These are phyloP conservation scores for Phialophora chinensis DNA, from an alignment of 2,329 filamentous ascomycete genomes.

Conservation along the genomic window DNA sequence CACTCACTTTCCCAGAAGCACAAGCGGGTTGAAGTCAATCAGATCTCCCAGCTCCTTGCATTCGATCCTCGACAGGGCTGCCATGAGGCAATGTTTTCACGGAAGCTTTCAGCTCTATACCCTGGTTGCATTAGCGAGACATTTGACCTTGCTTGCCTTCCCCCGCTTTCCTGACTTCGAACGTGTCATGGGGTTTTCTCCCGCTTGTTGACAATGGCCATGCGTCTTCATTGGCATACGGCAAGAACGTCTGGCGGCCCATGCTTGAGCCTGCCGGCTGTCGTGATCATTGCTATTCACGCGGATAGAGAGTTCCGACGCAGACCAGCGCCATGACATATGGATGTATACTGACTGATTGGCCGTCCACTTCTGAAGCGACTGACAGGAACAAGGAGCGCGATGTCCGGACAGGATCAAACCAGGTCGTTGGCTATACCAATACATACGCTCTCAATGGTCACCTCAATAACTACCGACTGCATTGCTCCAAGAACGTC, in stretches of 20 bases:
- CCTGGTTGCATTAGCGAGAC: constrained; percentile 1
- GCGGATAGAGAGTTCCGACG: neutral
- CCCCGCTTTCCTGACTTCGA: constrained; percentile 3
- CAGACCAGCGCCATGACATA: constrained; percentile 1
- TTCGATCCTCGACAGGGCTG: neutral
- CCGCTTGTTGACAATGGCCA: constrained; percentile 1
- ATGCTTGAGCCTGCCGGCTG: neutral
- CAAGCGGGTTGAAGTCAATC: neutral
- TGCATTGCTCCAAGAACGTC: neutral
- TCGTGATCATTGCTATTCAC: neutral
- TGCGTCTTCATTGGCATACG: neutral
- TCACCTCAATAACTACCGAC: neutral
- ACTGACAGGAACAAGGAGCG: neutral
- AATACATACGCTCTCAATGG: neutral
- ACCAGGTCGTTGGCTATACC: neutral
- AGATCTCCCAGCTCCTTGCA: neutral
- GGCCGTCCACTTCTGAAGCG: neutral
- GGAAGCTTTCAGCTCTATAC: neutral
- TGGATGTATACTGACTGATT: neutral
- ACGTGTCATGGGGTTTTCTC: neutral
- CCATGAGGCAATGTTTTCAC: constrained; percentile 1
- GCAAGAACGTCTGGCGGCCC: neutral
- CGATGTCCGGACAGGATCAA: neutral
- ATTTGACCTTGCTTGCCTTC: neutral
- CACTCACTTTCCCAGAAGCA: neutral